phyloP scores from a whole-genome alignment of 2,329 filamentous ascomycete genomes.

The Zasmidium cellare region DNA sequence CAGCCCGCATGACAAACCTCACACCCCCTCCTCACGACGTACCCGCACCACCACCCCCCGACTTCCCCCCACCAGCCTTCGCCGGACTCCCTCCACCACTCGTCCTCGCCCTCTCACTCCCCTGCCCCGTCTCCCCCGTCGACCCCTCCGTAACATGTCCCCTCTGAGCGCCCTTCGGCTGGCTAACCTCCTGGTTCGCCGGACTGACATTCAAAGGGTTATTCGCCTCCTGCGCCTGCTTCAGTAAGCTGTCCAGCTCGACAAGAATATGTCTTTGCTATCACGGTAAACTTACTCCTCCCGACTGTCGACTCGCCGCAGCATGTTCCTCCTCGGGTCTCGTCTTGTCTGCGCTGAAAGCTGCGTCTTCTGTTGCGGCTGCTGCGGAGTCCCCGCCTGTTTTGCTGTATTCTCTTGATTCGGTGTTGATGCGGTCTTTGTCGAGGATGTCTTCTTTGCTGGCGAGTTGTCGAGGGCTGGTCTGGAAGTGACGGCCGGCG shows the following conservation, averaged over 20 bases:
- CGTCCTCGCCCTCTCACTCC: constrained; percentile 21
- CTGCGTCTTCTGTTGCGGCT: constrained; percentile 57
- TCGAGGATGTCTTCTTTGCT: constrained; percentile 45
- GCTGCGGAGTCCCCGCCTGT: constrained; percentile 62
- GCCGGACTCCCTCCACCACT: constrained; percentile 39
- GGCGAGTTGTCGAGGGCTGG: constrained; percentile 29
- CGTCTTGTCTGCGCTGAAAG: constrained; percentile 70
- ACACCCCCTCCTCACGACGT: no score
- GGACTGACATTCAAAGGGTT: constrained; percentile 62
- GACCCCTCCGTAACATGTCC: constrained; percentile 39
- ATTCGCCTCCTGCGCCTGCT: constrained; percentile 29
- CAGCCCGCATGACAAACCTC: no score
- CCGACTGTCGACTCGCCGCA: constrained; percentile 37
- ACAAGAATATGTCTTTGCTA: neutral
- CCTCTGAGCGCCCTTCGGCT: constrained; percentile 47
- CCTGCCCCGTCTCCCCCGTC: constrained; percentile 37
- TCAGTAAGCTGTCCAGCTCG: constrained; percentile 4
- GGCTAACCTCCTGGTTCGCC: constrained; percentile 59
- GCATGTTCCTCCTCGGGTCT: constrained; percentile 62
- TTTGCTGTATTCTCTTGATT: constrained; percentile 66
- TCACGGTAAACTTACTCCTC: constrained; percentile 14
- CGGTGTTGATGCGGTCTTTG: constrained; percentile 63
- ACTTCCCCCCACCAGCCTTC: constrained; percentile 38
- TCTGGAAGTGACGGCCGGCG: constrained; percentile 20
- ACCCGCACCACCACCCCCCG: constrained; percentile 16